phyloP scores from a whole-genome alignment of 768 basidiomycete genomes.

The Mycena indigotica region DNA sequence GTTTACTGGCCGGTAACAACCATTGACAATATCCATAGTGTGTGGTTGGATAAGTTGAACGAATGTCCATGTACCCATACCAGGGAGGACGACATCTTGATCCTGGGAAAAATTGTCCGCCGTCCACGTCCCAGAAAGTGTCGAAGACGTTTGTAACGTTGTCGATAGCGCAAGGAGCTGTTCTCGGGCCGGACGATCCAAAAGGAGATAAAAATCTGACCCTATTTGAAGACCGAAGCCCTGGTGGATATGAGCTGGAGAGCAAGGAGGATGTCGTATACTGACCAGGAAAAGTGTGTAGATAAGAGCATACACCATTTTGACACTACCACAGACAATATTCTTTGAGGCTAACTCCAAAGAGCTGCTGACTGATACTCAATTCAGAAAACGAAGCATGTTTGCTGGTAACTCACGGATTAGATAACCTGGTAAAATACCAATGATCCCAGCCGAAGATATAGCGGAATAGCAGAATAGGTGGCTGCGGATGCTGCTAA shows the following conservation, averaged over 20 bases:
- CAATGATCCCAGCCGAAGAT: slow-evolving; percentile 83
- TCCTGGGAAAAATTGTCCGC: slow-evolving; percentile 53
- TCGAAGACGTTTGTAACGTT: slow-evolving; percentile 48
- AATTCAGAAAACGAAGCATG: slow-evolving; percentile 12
- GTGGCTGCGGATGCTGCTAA: slow-evolving; percentile 74
- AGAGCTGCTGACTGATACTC: slow-evolving; percentile 66
- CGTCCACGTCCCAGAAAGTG: slow-evolving; percentile 67
- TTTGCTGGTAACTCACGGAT: slow-evolving; percentile 53
- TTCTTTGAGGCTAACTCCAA: slow-evolving; percentile 85
- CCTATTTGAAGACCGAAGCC: slow-evolving; percentile 87
- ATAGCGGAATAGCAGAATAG: slow-evolving; percentile 93
- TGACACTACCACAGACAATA: slow-evolving; percentile 80
- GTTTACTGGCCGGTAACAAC: slow-evolving; percentile 68
- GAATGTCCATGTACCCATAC: slow-evolving; percentile 68
- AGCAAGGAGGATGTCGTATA: background rate
- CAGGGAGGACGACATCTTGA: slow-evolving; percentile 42
- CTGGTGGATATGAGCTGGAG: slow-evolving; percentile 29
- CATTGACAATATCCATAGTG: slow-evolving; percentile 52
- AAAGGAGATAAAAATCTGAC: slow-evolving; percentile 74
- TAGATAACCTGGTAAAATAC: slow-evolving; percentile 88
- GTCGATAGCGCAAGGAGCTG: slow-evolving; percentile 57
- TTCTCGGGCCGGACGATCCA: slow-evolving; percentile 60
- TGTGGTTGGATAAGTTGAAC: slow-evolving; percentile 51
- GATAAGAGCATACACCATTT: slow-evolving; percentile 88
- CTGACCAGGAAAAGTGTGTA: slow-evolving; percentile 75